A percentile compares a stretch with the other conserved stretches of the same genome.
Evolutionary conservation across 352 stramenopile genomes (phyloP).

Genomic region (Lagenidium giganteum): DNA sequence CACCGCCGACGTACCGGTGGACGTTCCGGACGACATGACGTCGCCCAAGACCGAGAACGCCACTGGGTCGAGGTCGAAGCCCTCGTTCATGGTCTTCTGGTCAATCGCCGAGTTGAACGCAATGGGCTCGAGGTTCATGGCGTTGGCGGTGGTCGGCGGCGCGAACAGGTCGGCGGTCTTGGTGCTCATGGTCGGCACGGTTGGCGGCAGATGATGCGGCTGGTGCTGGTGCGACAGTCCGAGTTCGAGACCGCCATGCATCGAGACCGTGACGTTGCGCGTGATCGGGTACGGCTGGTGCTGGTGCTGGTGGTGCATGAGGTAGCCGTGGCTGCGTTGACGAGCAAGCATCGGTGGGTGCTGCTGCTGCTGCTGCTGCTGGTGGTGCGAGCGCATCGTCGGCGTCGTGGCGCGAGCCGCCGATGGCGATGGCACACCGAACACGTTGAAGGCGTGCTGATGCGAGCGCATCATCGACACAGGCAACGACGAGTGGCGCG

Average conservation of each 20-base stretch:
- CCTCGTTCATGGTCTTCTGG: constrained; percentile 44
- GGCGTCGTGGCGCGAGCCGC: background rate
- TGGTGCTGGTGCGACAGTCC: constrained; percentile 57
- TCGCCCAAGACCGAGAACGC: constrained; percentile 52
- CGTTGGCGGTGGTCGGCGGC: too few species aligned
- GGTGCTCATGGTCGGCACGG: constrained; percentile 2
- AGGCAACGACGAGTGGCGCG: constrained; percentile 62
- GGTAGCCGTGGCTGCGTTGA: constrained; percentile 64
- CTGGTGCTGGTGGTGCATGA: constrained; percentile 32
- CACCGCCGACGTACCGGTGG: too few species aligned
- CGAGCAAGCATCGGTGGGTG: constrained; percentile 35
- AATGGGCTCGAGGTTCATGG: constrained; percentile 62
- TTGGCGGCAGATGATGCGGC: constrained; percentile 14
- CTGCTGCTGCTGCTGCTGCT: constrained; percentile 16
- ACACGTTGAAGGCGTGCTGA: constrained; percentile 11
- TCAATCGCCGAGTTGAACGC: constrained; percentile 27
- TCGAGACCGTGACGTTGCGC: constrained; percentile 30
- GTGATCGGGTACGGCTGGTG: constrained; percentile 22
- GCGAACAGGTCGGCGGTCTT: constrained; percentile 15
- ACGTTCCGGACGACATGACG: too few species aligned
- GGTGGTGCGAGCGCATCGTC: constrained; percentile 17
- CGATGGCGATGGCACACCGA: background rate
- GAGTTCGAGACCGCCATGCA: constrained; percentile 49
- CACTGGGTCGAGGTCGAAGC: constrained; percentile 51
- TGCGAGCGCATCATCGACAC: constrained; percentile 34